Conservation (phyloP, 169 alveolate genomes). For the Cryptosporidium sp. region DNA sequence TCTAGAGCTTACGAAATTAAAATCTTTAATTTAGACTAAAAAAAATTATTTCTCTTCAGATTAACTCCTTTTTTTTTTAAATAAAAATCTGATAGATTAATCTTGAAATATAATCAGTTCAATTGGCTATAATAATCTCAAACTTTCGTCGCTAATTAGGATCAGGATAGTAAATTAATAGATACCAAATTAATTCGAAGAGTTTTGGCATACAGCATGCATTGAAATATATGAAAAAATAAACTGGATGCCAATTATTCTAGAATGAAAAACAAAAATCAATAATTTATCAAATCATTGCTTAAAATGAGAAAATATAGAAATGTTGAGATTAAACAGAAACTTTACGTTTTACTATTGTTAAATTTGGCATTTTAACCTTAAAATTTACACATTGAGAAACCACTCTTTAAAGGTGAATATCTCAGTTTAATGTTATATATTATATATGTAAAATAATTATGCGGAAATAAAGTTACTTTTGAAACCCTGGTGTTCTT, state of each 20-base stretch:
- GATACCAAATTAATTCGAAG: neutral
- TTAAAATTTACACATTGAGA: neutral
- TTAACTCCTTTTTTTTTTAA: neutral
- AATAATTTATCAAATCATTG: too few species aligned
- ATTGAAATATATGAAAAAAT: too few species aligned
- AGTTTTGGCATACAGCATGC: neutral
- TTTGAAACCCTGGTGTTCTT: constrained; percentile 69
- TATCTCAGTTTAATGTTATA: neutral
- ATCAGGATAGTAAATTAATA: neutral
- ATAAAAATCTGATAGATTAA: too few species aligned
- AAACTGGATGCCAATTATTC: too few species aligned
- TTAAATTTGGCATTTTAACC: constrained; percentile 2
- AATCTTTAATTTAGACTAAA: too few species aligned
- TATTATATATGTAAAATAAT: neutral
- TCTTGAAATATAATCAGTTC: neutral
- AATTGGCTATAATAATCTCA: too few species aligned
- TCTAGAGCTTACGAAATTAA: neutral
- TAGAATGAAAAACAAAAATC: neutral
- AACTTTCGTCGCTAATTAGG: neutral
- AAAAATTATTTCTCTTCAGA: neutral
- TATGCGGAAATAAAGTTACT: constrained; percentile 63
- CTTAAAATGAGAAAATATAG: neutral
- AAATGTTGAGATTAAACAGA: neutral
- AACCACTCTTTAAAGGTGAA: neutral
- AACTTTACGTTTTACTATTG: neutral